Base-by-base conservation (phyloP, 2,329 filamentous ascomycete genomes). In the Phoma sp. region DNA sequence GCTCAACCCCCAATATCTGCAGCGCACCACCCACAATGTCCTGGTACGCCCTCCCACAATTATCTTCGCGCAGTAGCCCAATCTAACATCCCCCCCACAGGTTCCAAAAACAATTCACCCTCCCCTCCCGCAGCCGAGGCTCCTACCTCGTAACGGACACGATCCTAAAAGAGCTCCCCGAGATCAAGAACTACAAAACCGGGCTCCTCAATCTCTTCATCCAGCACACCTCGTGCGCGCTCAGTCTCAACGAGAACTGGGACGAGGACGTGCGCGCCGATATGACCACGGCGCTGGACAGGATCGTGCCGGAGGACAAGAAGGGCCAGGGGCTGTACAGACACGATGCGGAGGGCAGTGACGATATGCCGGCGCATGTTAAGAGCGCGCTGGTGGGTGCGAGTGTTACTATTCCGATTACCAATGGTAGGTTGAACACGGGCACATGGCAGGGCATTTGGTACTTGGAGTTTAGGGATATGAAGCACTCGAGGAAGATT, bases 351-450 rank as follows among this genome's bases (percentile, higher is more conserved):
- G 95, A 96, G 80, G 95, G 95, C 2, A 65, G 69, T 46, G 95
- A 99, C 78, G 95, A 98, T 76, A 97, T 98, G 91, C 95, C 95
- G 33, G 89, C 92, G 55, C 95, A 99, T 76, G 89, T 99, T 74
- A 99, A 99, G 78, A 91, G 88, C 53, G 89, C 91, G 0, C 79
- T 99, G 44, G 83, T 98, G 27, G 95, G 95, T 11, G 91, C 93
- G 4, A 96, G 89, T 64, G 86, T 98, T 2, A 93, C 88, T 5
- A 89, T 99, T 54, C 95, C 95, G 1, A 97, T 99, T 73, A 89
- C 85, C 56, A 87, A 98, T 69, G 95, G 95, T 35, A 87, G 84
- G 65, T 75, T 98, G 71, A 87, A 79, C 8, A 85, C 82, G 13
- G 86, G 86, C 1, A 88, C 85, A 13, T 93, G 90, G 90, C 90